phyloP scores from a whole-genome alignment of 2,329 filamentous ascomycete species.

The Colletotrichum sp. region DNA sequence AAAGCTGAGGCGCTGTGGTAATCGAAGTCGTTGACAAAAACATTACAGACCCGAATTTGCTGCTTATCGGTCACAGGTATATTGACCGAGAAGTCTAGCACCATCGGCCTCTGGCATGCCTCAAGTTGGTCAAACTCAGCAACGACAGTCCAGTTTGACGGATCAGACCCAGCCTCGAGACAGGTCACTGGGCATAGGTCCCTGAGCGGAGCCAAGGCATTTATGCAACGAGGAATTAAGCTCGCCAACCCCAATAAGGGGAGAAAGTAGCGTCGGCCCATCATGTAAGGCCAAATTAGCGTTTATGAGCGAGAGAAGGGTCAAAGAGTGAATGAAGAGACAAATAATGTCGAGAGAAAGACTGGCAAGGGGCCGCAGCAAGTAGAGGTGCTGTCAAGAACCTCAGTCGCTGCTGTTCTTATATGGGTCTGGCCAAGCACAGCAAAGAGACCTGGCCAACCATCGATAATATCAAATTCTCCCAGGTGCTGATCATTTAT shows the following conservation, averaged over 20 bases:
- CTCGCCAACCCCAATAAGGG: neutral
- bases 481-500: neutral
- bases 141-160: constrained; percentile 10
- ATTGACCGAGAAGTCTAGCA: neutral
- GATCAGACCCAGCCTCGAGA: neutral
- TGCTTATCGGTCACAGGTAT: neutral
- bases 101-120: neutral
- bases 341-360: neutral
- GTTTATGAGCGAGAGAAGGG: neutral
- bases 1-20: neutral
- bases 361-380: neutral
- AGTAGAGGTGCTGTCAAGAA: neutral
- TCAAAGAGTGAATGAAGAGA: neutral
- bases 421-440: neutral
- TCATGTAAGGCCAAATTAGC: neutral
- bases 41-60: constrained; percentile 10
- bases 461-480: neutral
- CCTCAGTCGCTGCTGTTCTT: neutral
- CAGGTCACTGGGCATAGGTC: constrained; percentile 10
- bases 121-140: constrained; percentile 3
- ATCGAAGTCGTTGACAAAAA: constrained; percentile 3
- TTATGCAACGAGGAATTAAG: neutral
- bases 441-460: neutral
- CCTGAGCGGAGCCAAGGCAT: neutral
- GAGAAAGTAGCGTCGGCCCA: neutral